These are phyloP conservation scores for Laburnicola sp. DNA, from an alignment of 2,329 filamentous ascomycete species.

Conservation along the genomic window DNA sequence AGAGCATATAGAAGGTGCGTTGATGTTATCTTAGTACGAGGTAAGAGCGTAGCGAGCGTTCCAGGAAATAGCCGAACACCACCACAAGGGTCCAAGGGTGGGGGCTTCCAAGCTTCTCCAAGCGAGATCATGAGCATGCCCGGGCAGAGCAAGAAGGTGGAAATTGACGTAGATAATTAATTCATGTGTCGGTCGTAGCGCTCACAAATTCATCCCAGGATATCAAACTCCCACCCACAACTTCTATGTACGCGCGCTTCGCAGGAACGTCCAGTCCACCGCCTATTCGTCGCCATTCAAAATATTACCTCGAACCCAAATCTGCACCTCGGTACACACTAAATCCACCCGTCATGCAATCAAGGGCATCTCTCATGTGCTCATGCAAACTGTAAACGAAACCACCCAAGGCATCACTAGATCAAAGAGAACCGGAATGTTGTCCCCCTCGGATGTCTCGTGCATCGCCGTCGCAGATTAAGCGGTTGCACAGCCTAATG, in stretches of 20 bases:
- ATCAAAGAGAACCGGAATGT: neutral
- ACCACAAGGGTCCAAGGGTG: too few species aligned
- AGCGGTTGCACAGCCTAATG: conserved; percentile 31
- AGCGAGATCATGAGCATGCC: too few species aligned
- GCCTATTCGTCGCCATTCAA: neutral
- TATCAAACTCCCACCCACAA: conserved; percentile 1
- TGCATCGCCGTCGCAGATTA: conserved; percentile 25
- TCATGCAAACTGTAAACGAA: conserved; percentile 7
- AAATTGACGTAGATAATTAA: neutral
- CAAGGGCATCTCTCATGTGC: conserved; percentile 14
- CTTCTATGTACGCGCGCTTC: conserved; percentile 1
- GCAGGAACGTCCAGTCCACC: conserved; percentile 1
- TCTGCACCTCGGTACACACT: too few species aligned
- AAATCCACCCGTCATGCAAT: conserved; percentile 3
- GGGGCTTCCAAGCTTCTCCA: too few species aligned
- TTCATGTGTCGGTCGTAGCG: neutral
- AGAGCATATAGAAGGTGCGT: too few species aligned
- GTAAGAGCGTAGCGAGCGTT: too few species aligned
- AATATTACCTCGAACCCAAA: too few species aligned
- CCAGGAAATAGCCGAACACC: too few species aligned
- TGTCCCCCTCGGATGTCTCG: neutral
- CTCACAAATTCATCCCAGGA: conserved; percentile 2
- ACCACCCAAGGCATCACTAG: conserved; percentile 6
- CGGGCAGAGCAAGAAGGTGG: too few species aligned
- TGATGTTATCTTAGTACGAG: too few species aligned